Base-by-base conservation (phyloP, 768 basidiomycete genomes). In the Amanita pallidorosea region DNA sequence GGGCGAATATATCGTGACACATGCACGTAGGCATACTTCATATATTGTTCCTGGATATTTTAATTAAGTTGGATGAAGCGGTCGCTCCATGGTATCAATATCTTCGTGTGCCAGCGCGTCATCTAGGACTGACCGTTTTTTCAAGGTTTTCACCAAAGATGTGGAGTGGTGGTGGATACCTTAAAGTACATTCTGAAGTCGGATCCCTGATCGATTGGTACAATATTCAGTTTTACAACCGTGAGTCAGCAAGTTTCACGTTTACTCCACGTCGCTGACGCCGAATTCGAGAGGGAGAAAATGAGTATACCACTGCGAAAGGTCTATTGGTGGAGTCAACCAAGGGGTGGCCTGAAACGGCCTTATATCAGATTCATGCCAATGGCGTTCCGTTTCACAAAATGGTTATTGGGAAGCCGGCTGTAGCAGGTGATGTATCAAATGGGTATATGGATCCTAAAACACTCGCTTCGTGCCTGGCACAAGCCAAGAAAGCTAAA, bases 121-220 rank as follows among this genome's bases (percentile, higher is more conserved):
- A 11, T 9, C 17, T 7, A 36, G 12, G 9, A 5, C 27, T 35
- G 12, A 36, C 15, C 35, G 7, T 23, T 36, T 37, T 37, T 15
- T 7, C 35, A 34, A 73, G 73, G 73, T 76, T 75, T 54, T 63
- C 70, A 20, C 69, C 71, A 6, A 64, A 53, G 34, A 59, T 53
- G 40, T 75, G 65, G 64, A 64, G 63, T 15, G 71, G 69, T 25
- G 80, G 80, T 27, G 81, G 73, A 9, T 83, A 83, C 57, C 34
- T 77, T 25, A 69, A 66, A 47, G 73, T 85, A 25, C 69, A 83
- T 60, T 47, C 67, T 43, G 56, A 63, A 5, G 78, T 80, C 13
- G 82, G 82, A 4, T 66, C 60, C 54, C 61, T 74, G 18, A 85
- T 83, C 57, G 81, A 85, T 61, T 85, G 80, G 75, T 81, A 76